phyloP scores from a whole-genome alignment of 768 basidiomycete species.

The Trametopsis cervina region DNA sequence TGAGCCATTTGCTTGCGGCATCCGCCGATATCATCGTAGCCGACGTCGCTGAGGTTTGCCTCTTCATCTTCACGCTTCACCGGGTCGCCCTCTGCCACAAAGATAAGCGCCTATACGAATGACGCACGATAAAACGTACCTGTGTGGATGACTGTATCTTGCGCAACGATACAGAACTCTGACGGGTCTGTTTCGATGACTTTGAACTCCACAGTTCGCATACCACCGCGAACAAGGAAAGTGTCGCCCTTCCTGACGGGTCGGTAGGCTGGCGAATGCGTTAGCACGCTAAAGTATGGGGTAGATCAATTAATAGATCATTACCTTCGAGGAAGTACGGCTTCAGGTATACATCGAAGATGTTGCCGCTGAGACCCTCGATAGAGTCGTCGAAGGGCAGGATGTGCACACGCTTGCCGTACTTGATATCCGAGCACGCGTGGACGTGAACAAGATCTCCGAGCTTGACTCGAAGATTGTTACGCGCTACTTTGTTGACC shows the following conservation, averaged over 20 bases:
- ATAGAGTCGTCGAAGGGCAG: conserved; percentile 98
- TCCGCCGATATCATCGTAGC: conserved; percentile 98
- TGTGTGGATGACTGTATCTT: conserved; percentile 96
- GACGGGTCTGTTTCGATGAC: conserved; percentile 97
- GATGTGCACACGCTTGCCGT: conserved; percentile 95
- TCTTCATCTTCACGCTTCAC: conserved; percentile 99
- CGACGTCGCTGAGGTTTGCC: conserved; percentile 91
- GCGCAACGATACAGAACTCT: conserved; percentile 98
- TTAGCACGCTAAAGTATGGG: too few relatives aligned
- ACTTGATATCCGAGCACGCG: conserved; percentile 96
- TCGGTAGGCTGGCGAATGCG: conserved; percentile 51
- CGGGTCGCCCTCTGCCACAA: conserved; percentile 82
- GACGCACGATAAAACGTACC: conserved; percentile 34
- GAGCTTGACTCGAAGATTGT: conserved; percentile 96
- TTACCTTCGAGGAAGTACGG: conserved; percentile 96
- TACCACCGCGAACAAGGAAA: conserved; percentile 97
- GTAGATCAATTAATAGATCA: too few relatives aligned
- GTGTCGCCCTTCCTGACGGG: conserved; percentile 97
- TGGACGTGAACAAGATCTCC: conserved; percentile 96
- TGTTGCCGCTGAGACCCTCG: conserved; percentile 95
- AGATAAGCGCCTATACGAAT: not conserved
- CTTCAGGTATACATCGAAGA: conserved; percentile 98
- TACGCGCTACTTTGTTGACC: conserved; percentile 99
- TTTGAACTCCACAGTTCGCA: conserved; percentile 99
- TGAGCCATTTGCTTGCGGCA: conserved; percentile 99